Percentiles rank a stretch among this genome's conserved stretches.
These are phyloP conservation scores for Phytopythium helicoides DNA, from an alignment of 352 stramenopile genomes.

Conservation along the genomic window DNA sequence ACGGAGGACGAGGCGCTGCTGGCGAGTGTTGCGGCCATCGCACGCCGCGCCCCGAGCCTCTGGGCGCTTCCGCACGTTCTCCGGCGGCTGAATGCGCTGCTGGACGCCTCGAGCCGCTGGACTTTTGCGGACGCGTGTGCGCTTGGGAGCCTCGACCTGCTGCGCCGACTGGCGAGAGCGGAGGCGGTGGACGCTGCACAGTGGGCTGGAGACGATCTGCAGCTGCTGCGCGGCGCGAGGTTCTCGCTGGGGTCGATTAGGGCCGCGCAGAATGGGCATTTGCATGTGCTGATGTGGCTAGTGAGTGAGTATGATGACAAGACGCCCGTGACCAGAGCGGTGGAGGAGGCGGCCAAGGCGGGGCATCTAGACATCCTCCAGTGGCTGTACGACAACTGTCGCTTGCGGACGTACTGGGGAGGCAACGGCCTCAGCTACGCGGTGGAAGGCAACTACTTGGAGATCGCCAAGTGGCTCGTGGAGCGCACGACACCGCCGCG, in stretches of 20 bases:
- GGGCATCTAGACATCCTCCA: conserved; percentile 15
- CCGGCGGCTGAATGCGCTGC: no score
- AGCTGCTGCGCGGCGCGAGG: not conserved
- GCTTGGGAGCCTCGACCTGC: not conserved
- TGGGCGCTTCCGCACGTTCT: no score
- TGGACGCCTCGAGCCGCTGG: not conserved
- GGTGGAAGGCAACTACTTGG: conserved; percentile 13
- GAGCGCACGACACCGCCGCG: conserved; percentile 13
- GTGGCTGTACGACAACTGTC: conserved; percentile 18
- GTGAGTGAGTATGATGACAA: not conserved
- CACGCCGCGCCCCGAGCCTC: no score
- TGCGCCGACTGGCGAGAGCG: not conserved
- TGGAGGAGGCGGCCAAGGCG: not conserved
- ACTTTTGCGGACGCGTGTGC: not conserved
- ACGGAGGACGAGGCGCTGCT: no score
- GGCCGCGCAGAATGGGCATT: not conserved
- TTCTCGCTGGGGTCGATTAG: not conserved
- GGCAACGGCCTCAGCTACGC: conserved; percentile 24
- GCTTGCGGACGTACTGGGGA: conserved; percentile 24
- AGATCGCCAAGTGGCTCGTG: conserved; percentile 17
- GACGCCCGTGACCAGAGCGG: not conserved
- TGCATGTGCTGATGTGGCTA: conserved; percentile 1
- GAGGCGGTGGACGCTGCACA: not conserved
- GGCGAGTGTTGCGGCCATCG: no score
- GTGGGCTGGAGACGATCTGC: not conserved